These are phyloP conservation scores for Stagonosporopsis tanaceti DNA, from an alignment of 2,329 filamentous ascomycete genomes.

Conservation along the genomic window DNA sequence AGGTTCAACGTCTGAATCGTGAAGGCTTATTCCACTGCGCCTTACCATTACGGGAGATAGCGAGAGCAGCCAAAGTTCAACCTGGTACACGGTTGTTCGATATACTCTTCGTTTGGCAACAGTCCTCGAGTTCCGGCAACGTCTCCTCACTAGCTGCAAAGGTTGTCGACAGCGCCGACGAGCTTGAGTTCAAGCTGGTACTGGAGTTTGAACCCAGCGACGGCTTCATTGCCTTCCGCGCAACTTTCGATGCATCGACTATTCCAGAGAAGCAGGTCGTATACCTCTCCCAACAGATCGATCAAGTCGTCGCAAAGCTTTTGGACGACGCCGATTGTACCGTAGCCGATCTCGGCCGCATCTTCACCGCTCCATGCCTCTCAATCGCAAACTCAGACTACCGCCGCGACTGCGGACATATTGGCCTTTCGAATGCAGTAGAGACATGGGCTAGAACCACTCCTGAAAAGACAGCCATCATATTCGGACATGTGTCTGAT, in stretches of 20 bases:
- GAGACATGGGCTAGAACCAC: slow-evolving; percentile 59
- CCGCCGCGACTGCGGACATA: slow-evolving; percentile 22
- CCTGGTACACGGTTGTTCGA: slow-evolving; percentile 73
- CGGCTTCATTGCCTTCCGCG: slow-evolving; percentile 58
- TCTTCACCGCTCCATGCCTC: slow-evolving; percentile 36
- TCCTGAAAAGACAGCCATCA: slow-evolving; percentile 68
- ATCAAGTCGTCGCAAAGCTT: slow-evolving; percentile 59
- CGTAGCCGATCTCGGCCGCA: slow-evolving; percentile 38
- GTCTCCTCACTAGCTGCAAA: slow-evolving; percentile 53
- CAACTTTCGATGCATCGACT: slow-evolving; percentile 62
- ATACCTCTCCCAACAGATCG: slow-evolving; percentile 68
- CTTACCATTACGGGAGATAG: slow-evolving; percentile 74
- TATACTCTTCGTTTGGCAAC: slow-evolving; percentile 83
- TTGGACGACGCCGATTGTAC: slow-evolving; percentile 46
- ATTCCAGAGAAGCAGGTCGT: slow-evolving; percentile 65
- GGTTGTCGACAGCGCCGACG: slow-evolving; percentile 70
- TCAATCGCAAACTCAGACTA: slow-evolving; percentile 55
- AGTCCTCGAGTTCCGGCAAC: slow-evolving; percentile 63
- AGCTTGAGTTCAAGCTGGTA: slow-evolving; percentile 77
- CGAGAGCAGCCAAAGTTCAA: slow-evolving; percentile 64
- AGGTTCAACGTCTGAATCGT: slow-evolving; percentile 71
- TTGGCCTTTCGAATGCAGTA: slow-evolving; percentile 56
- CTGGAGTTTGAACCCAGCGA: slow-evolving; percentile 75
- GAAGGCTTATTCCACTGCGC: slow-evolving; percentile 69
- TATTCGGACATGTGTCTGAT: slow-evolving; percentile 64